Conservation (phyloP, 495 filamentous ascomycete species). For the Lophiostoma macrostomum region DNA sequence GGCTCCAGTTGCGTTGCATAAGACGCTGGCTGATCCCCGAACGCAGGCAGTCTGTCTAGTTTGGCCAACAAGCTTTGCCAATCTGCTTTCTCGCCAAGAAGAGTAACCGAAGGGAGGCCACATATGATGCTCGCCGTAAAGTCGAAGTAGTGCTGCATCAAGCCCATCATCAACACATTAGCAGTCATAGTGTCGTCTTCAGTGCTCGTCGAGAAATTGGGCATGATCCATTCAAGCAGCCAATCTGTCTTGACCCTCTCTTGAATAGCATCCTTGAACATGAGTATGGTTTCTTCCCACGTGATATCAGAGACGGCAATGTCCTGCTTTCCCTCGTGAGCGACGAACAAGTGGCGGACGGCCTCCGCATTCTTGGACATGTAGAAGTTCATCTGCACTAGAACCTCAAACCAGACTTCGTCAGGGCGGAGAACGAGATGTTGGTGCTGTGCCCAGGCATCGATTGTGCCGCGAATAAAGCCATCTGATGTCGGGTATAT, state of each 20-base stretch:
- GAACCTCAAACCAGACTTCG: slow-evolving; percentile 60
- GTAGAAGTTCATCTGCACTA: slow-evolving; percentile 54
- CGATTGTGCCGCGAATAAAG: slow-evolving; percentile 50
- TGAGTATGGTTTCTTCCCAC: slow-evolving; percentile 42
- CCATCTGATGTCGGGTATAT: slow-evolving; percentile 39
- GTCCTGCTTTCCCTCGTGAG: slow-evolving; percentile 46
- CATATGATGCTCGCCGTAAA: slow-evolving; percentile 43
- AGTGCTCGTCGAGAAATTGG: slow-evolving; percentile 48
- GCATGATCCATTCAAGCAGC: slow-evolving; percentile 43
- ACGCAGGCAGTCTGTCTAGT: slow-evolving; percentile 36
- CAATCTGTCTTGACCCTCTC: slow-evolving; percentile 3
- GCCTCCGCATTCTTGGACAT: slow-evolving; percentile 50
- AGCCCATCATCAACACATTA: slow-evolving; percentile 46
- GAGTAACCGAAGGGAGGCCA: slow-evolving; percentile 46
- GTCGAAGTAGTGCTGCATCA: slow-evolving; percentile 49
- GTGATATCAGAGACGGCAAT: slow-evolving; percentile 42
- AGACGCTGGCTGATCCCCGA: slow-evolving; percentile 38
- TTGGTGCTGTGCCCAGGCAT: slow-evolving; percentile 55
- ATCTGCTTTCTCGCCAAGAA: slow-evolving; percentile 43
- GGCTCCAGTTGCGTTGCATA: slow-evolving; percentile 35
- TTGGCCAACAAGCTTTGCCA: slow-evolving; percentile 42
- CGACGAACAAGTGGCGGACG: slow-evolving; percentile 46
- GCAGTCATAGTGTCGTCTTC: slow-evolving; percentile 44
- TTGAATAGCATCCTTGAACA: slow-evolving; percentile 9
- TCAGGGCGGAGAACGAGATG: slow-evolving; percentile 57